These are phyloP conservation scores for Coix lacrymajobi DNA, from an alignment of 176 grass and related monocot genomes.

Conservation along the genomic window DNA sequence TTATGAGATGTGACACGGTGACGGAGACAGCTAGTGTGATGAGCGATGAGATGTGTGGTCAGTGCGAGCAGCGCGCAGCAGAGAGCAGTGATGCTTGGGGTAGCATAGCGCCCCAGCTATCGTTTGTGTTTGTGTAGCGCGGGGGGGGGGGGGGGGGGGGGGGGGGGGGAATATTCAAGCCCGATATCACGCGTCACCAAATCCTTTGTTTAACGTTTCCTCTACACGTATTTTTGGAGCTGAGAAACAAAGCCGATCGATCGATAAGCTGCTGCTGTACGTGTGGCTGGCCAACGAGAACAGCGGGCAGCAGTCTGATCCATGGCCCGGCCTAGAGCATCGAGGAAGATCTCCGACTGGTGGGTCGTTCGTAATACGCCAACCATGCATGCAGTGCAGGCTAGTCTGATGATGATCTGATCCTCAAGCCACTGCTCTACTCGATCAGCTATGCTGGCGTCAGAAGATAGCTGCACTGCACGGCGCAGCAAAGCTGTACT, in stretches of 20 bases:
- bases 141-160: not conserved
- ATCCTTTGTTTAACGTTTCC: not conserved
- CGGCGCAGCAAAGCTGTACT: not conserved
- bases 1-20: slow-evolving; percentile 43
- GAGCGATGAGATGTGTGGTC: slow-evolving; percentile 12
- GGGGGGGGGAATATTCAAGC: slow-evolving; percentile 40
- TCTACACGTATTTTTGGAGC: not conserved
- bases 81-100: slow-evolving; percentile 14
- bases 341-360: slow-evolving; percentile 10
- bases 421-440: slow-evolving; percentile 25
- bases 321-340: slow-evolving; percentile 13
- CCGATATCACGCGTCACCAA: not conserved
- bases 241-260: not conserved
- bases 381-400: not conserved
- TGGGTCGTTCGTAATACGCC: not conserved
- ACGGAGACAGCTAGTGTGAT: slow-evolving; percentile 18
- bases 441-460: slow-evolving; percentile 1
- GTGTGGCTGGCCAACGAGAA: not conserved
- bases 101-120: not conserved
- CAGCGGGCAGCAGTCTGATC: not conserved
- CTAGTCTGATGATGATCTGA: not conserved
- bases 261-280: not conserved
- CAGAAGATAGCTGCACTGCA: slow-evolving; percentile 15
- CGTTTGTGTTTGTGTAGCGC: slow-evolving; percentile 3
- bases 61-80: not conserved